phyloP scores from a whole-genome alignment of 441 rosid species.

The Arabidopsis hybrid region DNA sequence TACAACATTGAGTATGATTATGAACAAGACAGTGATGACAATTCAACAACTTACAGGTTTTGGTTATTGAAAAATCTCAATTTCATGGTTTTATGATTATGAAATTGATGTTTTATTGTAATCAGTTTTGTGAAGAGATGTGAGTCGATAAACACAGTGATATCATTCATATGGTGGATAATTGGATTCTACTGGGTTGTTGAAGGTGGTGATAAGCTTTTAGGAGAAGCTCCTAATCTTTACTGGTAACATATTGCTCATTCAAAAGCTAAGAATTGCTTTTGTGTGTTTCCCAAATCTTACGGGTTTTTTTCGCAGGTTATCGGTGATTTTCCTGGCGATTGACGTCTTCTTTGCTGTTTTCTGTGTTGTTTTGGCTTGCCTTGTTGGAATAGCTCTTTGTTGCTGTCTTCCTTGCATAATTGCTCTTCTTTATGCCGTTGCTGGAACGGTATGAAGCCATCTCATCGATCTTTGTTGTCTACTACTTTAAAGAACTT shows the following conservation, averaged over 20 bases:
- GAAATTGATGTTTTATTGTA: slow-evolving; percentile 26
- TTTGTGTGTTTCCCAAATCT: not conserved
- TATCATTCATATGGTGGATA: slow-evolving; percentile 95
- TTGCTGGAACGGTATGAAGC: slow-evolving; percentile 85
- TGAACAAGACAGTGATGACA: slow-evolving; percentile 45
- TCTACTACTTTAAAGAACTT: not conserved
- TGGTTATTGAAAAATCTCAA: not conserved
- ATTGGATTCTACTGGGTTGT: slow-evolving; percentile 96
- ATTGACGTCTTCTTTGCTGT: slow-evolving; percentile 96
- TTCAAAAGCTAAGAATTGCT: not conserved
- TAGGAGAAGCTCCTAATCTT: slow-evolving; percentile 69
- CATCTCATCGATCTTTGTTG: not conserved
- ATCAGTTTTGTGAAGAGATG: slow-evolving; percentile 71
- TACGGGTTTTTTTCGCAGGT: slow-evolving; percentile 59
- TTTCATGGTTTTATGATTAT: slow-evolving; percentile 30
- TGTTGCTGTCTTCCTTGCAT: slow-evolving; percentile 98
- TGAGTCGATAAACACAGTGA: slow-evolving; percentile 87
- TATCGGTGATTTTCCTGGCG: slow-evolving; percentile 94
- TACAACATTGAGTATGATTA: slow-evolving; percentile 53
- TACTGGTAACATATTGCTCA: slow-evolving; percentile 66
- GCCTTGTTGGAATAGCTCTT: slow-evolving; percentile 93
- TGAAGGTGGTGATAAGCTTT: slow-evolving; percentile 77
- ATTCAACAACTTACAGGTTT: slow-evolving; percentile 54
- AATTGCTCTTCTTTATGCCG: slow-evolving; percentile 90
- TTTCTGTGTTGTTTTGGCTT: slow-evolving; percentile 95